phyloP scores from a whole-genome alignment of 2,329 filamentous ascomycete species.

The Ophiostoma pallidulum region DNA sequence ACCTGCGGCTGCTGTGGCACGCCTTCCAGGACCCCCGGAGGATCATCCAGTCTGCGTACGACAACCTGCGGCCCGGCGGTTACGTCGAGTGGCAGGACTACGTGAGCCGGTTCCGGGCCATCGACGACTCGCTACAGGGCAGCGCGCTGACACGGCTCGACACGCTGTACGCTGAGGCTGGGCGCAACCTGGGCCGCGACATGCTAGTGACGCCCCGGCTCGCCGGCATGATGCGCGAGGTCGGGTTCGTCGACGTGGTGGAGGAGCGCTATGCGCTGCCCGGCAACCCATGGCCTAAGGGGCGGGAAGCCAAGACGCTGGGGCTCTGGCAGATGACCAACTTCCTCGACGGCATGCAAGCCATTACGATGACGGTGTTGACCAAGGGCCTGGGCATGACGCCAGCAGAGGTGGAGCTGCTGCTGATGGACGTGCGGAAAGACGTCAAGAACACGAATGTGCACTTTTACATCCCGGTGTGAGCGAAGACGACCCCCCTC shows the following conservation, averaged over 20 bases:
- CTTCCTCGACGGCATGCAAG: slow-evolving; percentile 21
- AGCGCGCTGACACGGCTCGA: slow-evolving; percentile 25
- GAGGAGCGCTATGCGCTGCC: slow-evolving; percentile 21
- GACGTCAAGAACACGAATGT: slow-evolving; percentile 17
- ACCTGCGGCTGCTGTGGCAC: slow-evolving; percentile 32
- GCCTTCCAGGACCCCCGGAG: slow-evolving; percentile 13
- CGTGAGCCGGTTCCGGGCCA: slow-evolving; percentile 23
- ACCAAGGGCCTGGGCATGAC: slow-evolving; percentile 21
- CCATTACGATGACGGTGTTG: slow-evolving; percentile 21
- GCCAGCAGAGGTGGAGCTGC: slow-evolving; percentile 19
- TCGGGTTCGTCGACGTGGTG: slow-evolving; percentile 24
- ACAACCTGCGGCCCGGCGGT: slow-evolving; percentile 26
- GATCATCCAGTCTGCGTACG: slow-evolving; percentile 22
- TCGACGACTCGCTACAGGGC: slow-evolving; percentile 25
- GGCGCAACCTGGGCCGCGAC: slow-evolving; percentile 24
- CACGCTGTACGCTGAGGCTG: slow-evolving; percentile 20
- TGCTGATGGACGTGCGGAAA: slow-evolving; percentile 18
- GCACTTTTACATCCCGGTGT: slow-evolving; percentile 18
- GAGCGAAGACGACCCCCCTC: too few species aligned
- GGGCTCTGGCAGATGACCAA: slow-evolving; percentile 24
- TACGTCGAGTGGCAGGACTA: slow-evolving; percentile 29
- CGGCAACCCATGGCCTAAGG: slow-evolving; percentile 24
- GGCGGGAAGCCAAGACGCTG: slow-evolving; percentile 20
- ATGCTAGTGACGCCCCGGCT: slow-evolving; percentile 23
- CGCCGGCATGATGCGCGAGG: slow-evolving; percentile 21